Base-by-base conservation (phyloP, 345 rosid genomes). In the Dipteronia dyeriana region DNA sequence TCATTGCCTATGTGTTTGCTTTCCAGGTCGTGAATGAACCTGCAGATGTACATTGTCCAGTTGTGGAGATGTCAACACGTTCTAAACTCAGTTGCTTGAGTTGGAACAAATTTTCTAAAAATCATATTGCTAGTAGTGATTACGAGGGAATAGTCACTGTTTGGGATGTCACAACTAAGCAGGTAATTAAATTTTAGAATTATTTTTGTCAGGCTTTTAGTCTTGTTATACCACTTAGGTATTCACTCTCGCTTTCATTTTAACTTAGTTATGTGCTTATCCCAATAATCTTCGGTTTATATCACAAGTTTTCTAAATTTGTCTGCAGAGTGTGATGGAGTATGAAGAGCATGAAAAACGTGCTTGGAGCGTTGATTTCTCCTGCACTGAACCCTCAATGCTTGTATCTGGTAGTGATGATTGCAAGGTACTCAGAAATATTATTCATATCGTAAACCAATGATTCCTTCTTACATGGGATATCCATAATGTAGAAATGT, bases 351-450 rank as follows among this genome's bases (percentile, higher is more conserved):
- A 96, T 80, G 98, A 94, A 78, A 96, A 94, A 78, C 97, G 98
- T 54, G 99, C 98, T 57, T 96, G 99, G 99, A 94, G 99, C 85
- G 99, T 96, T 81, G 99, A 96, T 82, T 96, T 94, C 84, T 96
- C 98, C 63, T 83, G 85, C 70, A 90, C 94, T 10, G 99, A 96
- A 70, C 97, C 98, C 10, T 88, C 98, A 5, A 90, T 92, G 97
- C 99, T 96, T 67, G 97, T 96, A 41, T 96, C 99, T 86, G 99
- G 99, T 51, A 92, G 99, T 53, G 99, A 96, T 78, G 99, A 96
- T 80, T 92, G 97, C 74, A 94, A 96, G 99, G 99, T 94, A 86
- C 31, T 25, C 51, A 45, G 51, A 47, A 10, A 61, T 47, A 38
- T 51, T 73, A 51, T 76, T 72, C 59, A 4, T 68, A 39, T 72